Evolutionary conservation across 257 asterid genomes (phyloP).

Genomic region (Penstemon barbatus): DNA sequence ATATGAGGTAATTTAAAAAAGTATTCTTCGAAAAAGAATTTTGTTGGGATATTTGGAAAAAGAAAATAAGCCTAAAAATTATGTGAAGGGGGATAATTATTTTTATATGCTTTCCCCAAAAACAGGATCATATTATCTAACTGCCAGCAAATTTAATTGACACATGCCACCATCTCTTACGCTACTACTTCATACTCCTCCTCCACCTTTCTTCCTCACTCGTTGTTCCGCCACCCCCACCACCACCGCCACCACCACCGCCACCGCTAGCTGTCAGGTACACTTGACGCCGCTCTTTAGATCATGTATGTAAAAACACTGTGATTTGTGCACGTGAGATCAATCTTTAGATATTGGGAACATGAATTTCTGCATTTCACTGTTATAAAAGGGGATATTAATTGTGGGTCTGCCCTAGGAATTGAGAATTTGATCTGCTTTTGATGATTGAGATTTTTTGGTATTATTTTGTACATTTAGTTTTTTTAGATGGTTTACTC

Average conservation of each 20-base stretch:
- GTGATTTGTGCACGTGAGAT: conserved; percentile 19
- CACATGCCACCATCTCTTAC: conserved; percentile 8
- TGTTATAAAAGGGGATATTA: conserved; percentile 8
- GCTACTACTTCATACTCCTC: conserved; percentile 22
- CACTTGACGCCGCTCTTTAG: not conserved
- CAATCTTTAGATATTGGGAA: conserved; percentile 22
- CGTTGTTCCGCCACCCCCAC: conserved; percentile 27
- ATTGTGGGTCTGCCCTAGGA: conserved; percentile 8
- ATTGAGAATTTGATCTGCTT: not conserved
- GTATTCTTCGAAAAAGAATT: too few species aligned
- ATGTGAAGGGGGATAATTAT: too few species aligned
- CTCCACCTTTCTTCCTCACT: conserved; percentile 29
- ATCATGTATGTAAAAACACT: not conserved
- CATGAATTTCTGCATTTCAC: not conserved
- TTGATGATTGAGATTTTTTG: not conserved
- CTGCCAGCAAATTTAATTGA: not conserved
- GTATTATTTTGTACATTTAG: not conserved
- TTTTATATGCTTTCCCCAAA: not conserved
- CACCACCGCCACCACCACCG: conserved; percentile 1
- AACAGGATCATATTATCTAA: not conserved
- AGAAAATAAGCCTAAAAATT: too few species aligned
- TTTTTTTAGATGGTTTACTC: conserved; percentile 5
- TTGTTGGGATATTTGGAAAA: too few species aligned
- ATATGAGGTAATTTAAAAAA: too few species aligned
- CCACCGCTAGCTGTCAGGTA: not conserved